phyloP scores from a whole-genome alignment of 257 asterid species.

The Solanum appendiculatum region DNA sequence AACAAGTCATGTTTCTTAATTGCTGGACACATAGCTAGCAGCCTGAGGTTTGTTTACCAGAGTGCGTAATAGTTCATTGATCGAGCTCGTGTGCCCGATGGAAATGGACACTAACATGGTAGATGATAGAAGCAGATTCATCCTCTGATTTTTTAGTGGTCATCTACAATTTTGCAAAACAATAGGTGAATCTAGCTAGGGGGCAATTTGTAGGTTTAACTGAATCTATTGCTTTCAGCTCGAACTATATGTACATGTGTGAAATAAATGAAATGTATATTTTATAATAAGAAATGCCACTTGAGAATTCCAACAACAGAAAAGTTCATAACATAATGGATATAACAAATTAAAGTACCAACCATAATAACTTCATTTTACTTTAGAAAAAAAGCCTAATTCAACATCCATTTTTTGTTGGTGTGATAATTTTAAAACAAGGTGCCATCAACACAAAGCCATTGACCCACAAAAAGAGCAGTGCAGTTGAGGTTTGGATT shows the following conservation, averaged over 20 bases:
- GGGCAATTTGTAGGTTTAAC: background rate
- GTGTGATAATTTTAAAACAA: background rate
- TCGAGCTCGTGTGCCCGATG: background rate
- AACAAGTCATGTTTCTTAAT: constrained; percentile 13
- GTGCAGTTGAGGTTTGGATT: constrained; percentile 48
- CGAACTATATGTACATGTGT: background rate
- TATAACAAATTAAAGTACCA: background rate
- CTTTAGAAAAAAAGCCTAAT: background rate
- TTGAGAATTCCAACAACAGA: background rate
- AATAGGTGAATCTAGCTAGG: background rate
- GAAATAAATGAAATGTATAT: background rate
- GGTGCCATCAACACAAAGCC: constrained; percentile 39
- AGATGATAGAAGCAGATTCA: background rate
- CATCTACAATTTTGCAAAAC: background rate
- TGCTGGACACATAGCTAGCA: constrained; percentile 13
- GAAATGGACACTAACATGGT: background rate
- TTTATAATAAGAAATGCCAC: background rate
- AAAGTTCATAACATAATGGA: no score
- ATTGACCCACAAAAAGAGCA: constrained; percentile 49
- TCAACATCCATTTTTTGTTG: background rate
- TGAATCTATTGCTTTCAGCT: background rate
- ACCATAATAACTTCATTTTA: background rate
- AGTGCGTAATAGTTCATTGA: background rate
- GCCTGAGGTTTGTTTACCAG: background rate
- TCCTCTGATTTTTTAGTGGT: background rate